phyloP scores from a whole-genome alignment of 495 filamentous ascomycete genomes.

The Alectoria sarmentosa region DNA sequence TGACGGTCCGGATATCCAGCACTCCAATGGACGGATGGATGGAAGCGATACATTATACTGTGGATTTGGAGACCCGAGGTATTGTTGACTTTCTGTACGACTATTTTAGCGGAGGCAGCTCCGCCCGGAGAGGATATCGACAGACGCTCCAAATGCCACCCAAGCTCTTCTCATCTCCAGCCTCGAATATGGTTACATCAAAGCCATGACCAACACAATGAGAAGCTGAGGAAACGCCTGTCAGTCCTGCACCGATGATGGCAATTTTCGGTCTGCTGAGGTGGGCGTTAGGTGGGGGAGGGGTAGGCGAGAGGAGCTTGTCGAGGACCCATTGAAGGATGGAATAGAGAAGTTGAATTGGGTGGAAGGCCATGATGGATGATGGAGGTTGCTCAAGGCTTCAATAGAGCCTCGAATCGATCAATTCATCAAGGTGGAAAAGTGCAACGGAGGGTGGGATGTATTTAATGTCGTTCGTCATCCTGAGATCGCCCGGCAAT shows the following conservation, averaged over 20 bases:
- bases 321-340: slow-evolving; percentile 59
- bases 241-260: slow-evolving; percentile 78
- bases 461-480: too few relatives aligned
- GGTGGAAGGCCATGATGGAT: slow-evolving; percentile 19
- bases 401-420: too few relatives aligned
- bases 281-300: slow-evolving; percentile 49
- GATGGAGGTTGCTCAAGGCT: neutral
- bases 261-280: slow-evolving; percentile 58
- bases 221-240: slow-evolving; percentile 72
- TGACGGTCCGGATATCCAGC: slow-evolving; percentile 65
- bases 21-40: slow-evolving; percentile 69
- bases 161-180: slow-evolving; percentile 50
- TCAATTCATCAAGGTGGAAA: too few relatives aligned
- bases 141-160: slow-evolving; percentile 83
- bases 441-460: too few relatives aligned
- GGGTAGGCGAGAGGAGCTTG: slow-evolving; percentile 60
- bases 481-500: slow-evolving; percentile 1
- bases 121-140: neutral
- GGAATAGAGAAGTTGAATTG: slow-evolving; percentile 42
- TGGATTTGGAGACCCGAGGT: slow-evolving; percentile 79
- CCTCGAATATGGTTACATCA: slow-evolving; percentile 72
- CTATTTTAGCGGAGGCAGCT: slow-evolving; percentile 15
- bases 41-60: slow-evolving; percentile 83
- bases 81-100: slow-evolving; percentile 63
- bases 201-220: slow-evolving; percentile 87